Evolutionary conservation across 345 rosid genomes (phyloP), one percentile per base, ranked within the genome.

Genomic region (Triadica sebifera): DNA sequence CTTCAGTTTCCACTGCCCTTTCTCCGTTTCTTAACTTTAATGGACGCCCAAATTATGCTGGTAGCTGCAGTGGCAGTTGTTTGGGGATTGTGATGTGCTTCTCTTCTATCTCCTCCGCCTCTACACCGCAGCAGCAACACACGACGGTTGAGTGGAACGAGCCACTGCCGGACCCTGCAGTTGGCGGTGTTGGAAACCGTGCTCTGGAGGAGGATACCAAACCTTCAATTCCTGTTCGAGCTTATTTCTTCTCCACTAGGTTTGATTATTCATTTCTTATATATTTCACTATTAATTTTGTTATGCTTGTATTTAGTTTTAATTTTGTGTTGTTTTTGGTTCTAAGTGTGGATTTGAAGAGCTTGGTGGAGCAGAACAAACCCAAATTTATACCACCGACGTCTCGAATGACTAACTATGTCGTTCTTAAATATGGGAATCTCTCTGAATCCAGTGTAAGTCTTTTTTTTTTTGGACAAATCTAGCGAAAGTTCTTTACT

Each of bases 231-330:
- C 93, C 94, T 34, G 97, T 95, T n/a, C 89, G 91, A 75, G 97
- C 99, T 53, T 95, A 74, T 76, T 89, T 93, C 69, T 87, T 91
- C 87, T 93, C 96, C 72, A 93, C 99, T 71, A 90, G 98, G 98
- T 89, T 74, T 47, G 62, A 8, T 67, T 69, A 22, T 73, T 39
- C 0, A 45, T 19, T 38, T 41, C 0, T 72, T 19, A 20, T 1
- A n/a, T 38, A 12, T 52, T 43, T 29, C 0, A 19, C 1, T 20
- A 29, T 51, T 50, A 24, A n/a, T 8, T 24, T 17, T 16, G 12
- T 34, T 12, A 17, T 6, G 38, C 13, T 50, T 41, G 20, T 2
- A 0, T 65, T 34, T 34, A 11, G 29, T 10, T 56, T n/a, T 50
- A n/a, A 63, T 24, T 53, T 63, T 66, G 39, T 51, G 34, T 38